Conservation (phyloP, 2,329 filamentous ascomycete species). For the Pyrenophora teres region DNA sequence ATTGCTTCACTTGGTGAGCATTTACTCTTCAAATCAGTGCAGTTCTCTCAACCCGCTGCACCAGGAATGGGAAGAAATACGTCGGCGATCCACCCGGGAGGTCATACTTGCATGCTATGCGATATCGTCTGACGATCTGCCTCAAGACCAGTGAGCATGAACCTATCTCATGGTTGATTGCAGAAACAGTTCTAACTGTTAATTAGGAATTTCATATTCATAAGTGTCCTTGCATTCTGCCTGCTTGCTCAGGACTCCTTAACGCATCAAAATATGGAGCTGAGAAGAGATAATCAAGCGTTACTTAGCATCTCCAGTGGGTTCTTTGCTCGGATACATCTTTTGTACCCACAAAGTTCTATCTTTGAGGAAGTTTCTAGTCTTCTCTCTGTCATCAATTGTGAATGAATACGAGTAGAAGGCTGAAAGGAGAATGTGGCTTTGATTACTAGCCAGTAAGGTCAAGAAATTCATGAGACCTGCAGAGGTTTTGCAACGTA, state of each 20-base stretch:
- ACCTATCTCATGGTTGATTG: not conserved
- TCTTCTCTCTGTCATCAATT: not conserved
- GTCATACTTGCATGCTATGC: not conserved
- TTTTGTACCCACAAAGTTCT: not conserved
- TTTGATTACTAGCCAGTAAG: not conserved
- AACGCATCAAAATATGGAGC: not conserved
- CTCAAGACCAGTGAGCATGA: not conserved
- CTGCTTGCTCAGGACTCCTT: not conserved
- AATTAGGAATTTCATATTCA: not conserved
- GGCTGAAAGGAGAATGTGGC: not conserved
- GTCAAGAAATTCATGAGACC: no score
- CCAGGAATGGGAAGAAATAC: not conserved
- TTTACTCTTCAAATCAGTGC: no score
- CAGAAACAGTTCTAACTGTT: no score
- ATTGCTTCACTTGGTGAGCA: not conserved
- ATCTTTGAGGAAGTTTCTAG: not conserved
- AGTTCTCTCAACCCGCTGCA: not conserved
- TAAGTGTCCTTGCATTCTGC: not conserved
- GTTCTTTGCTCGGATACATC: not conserved
- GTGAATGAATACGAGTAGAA: not conserved
- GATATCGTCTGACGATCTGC: not conserved
- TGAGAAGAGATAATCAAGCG: not conserved
- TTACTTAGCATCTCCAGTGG: not conserved
- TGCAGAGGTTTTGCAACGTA: no score
- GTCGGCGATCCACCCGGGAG: not conserved